These are phyloP conservation scores for Saccharomycopsis babjevae DNA, from an alignment of 805 yeast genomes.

Conservation along the genomic window DNA sequence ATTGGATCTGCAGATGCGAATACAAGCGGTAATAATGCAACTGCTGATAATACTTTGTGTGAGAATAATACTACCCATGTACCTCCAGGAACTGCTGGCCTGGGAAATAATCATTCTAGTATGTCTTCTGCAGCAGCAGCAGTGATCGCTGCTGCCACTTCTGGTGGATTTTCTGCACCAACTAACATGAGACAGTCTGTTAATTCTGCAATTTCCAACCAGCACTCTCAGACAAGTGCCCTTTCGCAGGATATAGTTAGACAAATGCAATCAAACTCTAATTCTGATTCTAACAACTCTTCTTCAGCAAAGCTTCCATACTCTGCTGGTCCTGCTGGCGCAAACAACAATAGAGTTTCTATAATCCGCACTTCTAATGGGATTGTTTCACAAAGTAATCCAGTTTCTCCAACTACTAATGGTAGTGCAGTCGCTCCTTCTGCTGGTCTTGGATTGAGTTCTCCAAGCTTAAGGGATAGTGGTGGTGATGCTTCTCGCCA, in stretches of 20 bases:
- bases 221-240: neutral
- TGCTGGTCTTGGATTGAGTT: neutral
- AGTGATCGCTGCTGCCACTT: neutral
- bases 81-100: conserved; percentile 1
- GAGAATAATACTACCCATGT: neutral
- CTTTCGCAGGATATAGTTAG: neutral
- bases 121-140: neutral
- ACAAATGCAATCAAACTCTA: neutral
- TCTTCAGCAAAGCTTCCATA: neutral
- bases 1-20: neutral
- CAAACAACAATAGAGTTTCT: neutral
- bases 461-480: conserved; percentile 9
- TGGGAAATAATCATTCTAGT: neutral
- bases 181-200: neutral
- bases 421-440: neutral
- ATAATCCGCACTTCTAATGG: neutral
- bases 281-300: neutral
- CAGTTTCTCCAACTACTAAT: neutral
- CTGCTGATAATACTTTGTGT: neutral
- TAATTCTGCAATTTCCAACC: neutral
- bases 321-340: neutral
- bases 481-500: conserved; percentile 20
- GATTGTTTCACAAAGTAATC: neutral
- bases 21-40: neutral
- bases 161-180: neutral